Evolutionary conservation across 441 rosid species (phyloP), one percentile per base, ranked within the genome.

Genomic region (Viola pubescens): DNA sequence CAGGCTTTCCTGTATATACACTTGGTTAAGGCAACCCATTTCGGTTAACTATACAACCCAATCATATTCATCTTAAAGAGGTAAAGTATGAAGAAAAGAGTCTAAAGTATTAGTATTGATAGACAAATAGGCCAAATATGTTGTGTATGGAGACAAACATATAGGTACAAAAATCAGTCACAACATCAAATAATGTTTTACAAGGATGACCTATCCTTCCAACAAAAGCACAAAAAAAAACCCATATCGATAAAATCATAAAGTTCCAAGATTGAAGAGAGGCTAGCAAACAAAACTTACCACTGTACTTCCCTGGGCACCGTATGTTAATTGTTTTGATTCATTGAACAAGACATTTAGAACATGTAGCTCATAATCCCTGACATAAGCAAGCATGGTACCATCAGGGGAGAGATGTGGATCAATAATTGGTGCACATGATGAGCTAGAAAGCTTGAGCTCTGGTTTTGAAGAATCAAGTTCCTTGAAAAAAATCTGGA

Each of bases 351-450:
- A 72, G 59, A 88, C 71, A 82, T 79, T 80, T 37, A 83, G 65
- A 59, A 86, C 86, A 73, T 87, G 85, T 64, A 92, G 71, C 74
- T 92, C 98, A 3, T 70, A 61, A 54, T 89, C 92, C 76, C 71
- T 80, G 37, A 86, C 70, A 61, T 78, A 92, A 62, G 86, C 90
- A 63, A 87, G 86, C 86, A 82, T 74, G 45, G 87, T 74, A 50
- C 97, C 94, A 71, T 92, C 92, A 46, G 89, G 94, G 41, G 98
- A 92, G 51, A 88, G 73, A 79, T 78, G 91, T 34, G 97, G 91
- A 80, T 92, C 98, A 10, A 86, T 83, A 60, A 89, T 61, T 3
- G 94, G 86, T 8, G 95, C 84, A 19, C 59, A 54, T 37, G 91
- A 64, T 39, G 81, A 61, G 66, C 81, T 83, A 44, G 81, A 75